These are phyloP conservation scores for Strobilomyces echinocephalus DNA, from an alignment of 768 basidiomycete genomes.

Conservation along the genomic window DNA sequence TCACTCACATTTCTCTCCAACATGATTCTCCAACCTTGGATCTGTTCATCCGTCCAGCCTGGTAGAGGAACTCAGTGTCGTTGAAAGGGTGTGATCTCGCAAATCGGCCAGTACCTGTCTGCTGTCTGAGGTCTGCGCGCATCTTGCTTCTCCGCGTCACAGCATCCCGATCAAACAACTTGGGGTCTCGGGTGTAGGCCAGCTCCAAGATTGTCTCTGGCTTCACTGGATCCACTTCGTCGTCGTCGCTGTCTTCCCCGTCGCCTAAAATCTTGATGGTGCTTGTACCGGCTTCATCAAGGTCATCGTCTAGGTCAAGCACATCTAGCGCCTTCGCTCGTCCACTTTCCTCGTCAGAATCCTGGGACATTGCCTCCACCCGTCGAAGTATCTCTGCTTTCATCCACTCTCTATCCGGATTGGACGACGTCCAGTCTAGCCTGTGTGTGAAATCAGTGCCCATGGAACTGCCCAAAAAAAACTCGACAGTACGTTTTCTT, in stretches of 20 bases:
- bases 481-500: conserved; percentile 50
- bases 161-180: conserved; percentile 72
- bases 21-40: conserved; percentile 92
- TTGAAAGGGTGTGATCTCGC: background rate
- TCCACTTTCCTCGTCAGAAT: conserved; percentile 56
- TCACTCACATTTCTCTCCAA: conserved; percentile 76
- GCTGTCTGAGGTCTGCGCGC: conserved; percentile 57
- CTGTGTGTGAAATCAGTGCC: conserved; percentile 27
- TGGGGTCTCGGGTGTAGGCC: conserved; percentile 71
- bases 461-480: background rate
- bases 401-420: conserved; percentile 70
- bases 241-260: conserved; percentile 45
- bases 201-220: conserved; percentile 68
- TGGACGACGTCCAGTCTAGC: conserved; percentile 39
- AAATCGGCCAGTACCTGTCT: conserved; percentile 49
- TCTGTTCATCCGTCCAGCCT: conserved; percentile 81
- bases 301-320: conserved; percentile 51
- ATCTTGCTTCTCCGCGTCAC: conserved; percentile 66
- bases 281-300: conserved; percentile 38
- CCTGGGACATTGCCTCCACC: conserved; percentile 59
- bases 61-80: background rate
- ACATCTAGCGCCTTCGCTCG: conserved; percentile 17
- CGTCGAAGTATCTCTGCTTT: conserved; percentile 79
- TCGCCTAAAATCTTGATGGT: conserved; percentile 52
- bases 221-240: conserved; percentile 29